phyloP scores from a whole-genome alignment of 331 rosid species.

The Acacia pycnantha region DNA sequence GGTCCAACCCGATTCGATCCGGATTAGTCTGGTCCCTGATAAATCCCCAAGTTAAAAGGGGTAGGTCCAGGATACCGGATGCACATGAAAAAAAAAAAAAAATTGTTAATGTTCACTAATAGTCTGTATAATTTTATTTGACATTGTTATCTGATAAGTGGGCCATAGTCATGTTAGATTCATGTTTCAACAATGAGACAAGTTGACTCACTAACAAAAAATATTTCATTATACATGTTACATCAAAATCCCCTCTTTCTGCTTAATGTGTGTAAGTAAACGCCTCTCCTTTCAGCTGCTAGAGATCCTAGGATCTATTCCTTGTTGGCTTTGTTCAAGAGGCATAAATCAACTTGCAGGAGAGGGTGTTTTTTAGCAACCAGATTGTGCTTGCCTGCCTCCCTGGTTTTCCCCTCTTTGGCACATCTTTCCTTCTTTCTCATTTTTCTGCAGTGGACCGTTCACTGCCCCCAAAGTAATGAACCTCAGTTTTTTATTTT shows the following conservation, averaged over 20 bases:
- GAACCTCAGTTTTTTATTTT: too few relatives aligned
- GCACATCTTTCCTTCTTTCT: neutral
- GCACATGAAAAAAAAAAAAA: too few relatives aligned
- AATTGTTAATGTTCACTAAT: neutral
- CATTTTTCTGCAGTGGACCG: too few relatives aligned
- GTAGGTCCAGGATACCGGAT: too few relatives aligned
- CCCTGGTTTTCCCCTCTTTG: neutral
- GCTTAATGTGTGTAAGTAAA: neutral
- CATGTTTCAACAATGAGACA: neutral
- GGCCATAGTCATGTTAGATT: neutral
- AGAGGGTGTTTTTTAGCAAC: neutral
- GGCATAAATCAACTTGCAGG: neutral
- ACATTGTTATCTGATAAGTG: neutral
- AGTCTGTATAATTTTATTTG: neutral
- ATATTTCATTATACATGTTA: neutral
- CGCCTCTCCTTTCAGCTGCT: conserved; percentile 6
- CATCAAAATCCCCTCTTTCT: neutral
- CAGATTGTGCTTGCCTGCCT: neutral
- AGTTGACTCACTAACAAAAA: neutral
- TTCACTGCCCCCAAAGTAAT: too few relatives aligned
- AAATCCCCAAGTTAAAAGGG: too few relatives aligned
- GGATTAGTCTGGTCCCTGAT: too few relatives aligned
- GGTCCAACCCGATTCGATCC: too few relatives aligned
- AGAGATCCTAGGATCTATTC: neutral
- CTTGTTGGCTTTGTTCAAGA: conserved; percentile 15